Base-by-base conservation (phyloP, 768 basidiomycete genomes). In the Pleurotus citrinopileatus region DNA sequence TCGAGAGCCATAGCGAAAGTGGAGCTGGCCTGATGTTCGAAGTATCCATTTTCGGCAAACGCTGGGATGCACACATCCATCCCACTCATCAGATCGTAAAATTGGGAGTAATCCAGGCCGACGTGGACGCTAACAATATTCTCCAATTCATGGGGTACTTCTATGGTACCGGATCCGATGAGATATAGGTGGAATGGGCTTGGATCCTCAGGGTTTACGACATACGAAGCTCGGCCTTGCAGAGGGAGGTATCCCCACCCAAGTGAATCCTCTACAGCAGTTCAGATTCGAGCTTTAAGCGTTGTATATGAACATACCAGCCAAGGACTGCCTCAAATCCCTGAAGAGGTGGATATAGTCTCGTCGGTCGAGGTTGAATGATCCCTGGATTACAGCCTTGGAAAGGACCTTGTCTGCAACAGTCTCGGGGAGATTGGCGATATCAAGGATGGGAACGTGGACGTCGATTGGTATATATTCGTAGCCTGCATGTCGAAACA, bases 31-130 rank as follows among this genome's bases (percentile, higher is more conserved):
- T 75, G 73, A 6, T 55, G 55, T 10, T 66, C 66, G 42, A 68
- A 73, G 60, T 74, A 73, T 7, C 63, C 67, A 36, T 60, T 55
- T 6, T 66, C 64, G 3, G 63, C 65, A 48, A 77, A 75, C n/a
- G 74, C 72, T 3, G 73, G 71, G 3, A 77, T 57, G 36, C 73
- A 72, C 40, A 77, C 63, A 52, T 77, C 73, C 69, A 72, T 71
- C 19, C 59, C 37, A 15, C 63, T 63, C 64, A 77, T 70, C 26
- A 73, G 55, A 29, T 60, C 55, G 52, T 73, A 75, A 56, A 70
- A 75, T 8, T 73, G 63, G 60, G 38, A 40, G 6, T 76, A 76
- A 38, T 63, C 63, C 9, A 77, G 63, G 36, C 64, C 65, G 7
- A 57, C 58, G 36, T 70, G 67, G 22, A 73, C 57, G 45, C 60